Percentiles rank a stretch among this genome's conserved stretches.
phyloP scores from a whole-genome alignment of 495 filamentous ascomycete species.

The Podospora australis region DNA sequence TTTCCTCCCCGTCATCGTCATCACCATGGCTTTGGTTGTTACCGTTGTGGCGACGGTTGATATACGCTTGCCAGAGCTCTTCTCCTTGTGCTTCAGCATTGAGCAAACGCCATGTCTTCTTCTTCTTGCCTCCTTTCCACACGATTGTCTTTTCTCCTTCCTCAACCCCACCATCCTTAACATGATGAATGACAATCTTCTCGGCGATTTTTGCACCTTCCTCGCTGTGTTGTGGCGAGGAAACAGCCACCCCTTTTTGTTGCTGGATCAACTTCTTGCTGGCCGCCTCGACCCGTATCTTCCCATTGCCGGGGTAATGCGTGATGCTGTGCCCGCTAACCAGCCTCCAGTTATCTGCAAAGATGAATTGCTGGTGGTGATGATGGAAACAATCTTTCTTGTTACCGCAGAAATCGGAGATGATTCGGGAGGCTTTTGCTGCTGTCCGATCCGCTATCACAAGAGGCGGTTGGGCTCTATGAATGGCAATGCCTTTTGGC shows the following conservation, averaged over 20 bases:
- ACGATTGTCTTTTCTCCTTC: conserved; percentile 13
- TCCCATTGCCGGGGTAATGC: background rate
- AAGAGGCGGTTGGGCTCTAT: too few relatives aligned
- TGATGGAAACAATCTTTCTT: too few relatives aligned
- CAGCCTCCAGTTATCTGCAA: background rate
- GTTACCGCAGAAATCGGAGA: background rate
- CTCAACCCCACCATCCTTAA: background rate
- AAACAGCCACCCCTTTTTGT: conserved; percentile 13
- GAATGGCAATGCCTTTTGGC: background rate
- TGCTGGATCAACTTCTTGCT: conserved; percentile 16
- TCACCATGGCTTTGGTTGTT: conserved; percentile 22
- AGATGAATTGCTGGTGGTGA: background rate
- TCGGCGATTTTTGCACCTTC: background rate
- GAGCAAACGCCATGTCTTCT: conserved; percentile 28
- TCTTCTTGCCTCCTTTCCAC: conserved; percentile 29
- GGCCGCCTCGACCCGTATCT: background rate
- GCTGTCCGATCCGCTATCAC: background rate
- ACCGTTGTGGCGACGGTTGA: conserved; percentile 23
- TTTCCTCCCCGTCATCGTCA: conserved; percentile 20
- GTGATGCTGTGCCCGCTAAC: background rate
- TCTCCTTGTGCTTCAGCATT: conserved; percentile 21
- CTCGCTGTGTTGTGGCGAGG: background rate
- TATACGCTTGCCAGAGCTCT: conserved; percentile 35
- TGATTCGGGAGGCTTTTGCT: background rate
- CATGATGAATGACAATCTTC: background rate